phyloP scores from a whole-genome alignment of 306 rosid species.

The Sesbania bispinosa region DNA sequence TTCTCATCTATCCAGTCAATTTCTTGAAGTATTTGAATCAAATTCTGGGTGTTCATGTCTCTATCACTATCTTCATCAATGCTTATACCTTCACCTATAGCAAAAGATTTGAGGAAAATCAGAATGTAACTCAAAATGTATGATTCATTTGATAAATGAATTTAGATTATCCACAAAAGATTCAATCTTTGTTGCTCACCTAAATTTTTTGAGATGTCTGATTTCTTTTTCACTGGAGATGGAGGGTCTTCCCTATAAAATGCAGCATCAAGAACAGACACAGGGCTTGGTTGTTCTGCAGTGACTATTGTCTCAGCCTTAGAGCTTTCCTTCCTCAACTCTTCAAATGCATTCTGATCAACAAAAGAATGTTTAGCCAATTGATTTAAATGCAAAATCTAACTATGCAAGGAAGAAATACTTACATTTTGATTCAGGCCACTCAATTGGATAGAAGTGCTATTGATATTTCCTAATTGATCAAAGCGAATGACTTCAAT shows the following conservation, averaged over 20 bases:
- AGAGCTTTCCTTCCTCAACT: conserved; percentile 26
- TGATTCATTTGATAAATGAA: background rate
- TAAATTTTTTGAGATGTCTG: conserved; percentile 51
- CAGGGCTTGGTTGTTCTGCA: conserved; percentile 85
- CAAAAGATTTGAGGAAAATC: conserved; percentile 33
- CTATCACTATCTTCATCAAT: conserved; percentile 31
- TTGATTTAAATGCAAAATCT: conserved; percentile 4
- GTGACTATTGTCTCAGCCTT: conserved; percentile 39
- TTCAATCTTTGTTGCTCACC: conserved; percentile 4
- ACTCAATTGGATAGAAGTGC: conserved; percentile 26
- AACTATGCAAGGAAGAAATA: conserved; percentile 4
- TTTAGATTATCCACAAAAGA: background rate
- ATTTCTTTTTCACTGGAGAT: conserved; percentile 79
- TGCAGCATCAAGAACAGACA: conserved; percentile 87
- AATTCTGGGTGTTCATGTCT: conserved; percentile 31
- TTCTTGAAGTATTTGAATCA: conserved; percentile 39
- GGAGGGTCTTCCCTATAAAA: conserved; percentile 88
- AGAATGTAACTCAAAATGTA: background rate
- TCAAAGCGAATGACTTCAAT: conserved; percentile 38
- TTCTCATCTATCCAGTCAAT: conserved; percentile 37
- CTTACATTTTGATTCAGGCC: conserved; percentile 47
- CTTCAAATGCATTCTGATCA: conserved; percentile 45
- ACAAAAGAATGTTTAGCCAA: conserved; percentile 25
- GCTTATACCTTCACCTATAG: conserved; percentile 48
- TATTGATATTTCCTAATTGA: conserved; percentile 30